Evolutionary conservation across 75 land plant species (phyloP), one percentile per base, ranked within the genome.

Genomic region (Adiantum capillusveneris): DNA sequence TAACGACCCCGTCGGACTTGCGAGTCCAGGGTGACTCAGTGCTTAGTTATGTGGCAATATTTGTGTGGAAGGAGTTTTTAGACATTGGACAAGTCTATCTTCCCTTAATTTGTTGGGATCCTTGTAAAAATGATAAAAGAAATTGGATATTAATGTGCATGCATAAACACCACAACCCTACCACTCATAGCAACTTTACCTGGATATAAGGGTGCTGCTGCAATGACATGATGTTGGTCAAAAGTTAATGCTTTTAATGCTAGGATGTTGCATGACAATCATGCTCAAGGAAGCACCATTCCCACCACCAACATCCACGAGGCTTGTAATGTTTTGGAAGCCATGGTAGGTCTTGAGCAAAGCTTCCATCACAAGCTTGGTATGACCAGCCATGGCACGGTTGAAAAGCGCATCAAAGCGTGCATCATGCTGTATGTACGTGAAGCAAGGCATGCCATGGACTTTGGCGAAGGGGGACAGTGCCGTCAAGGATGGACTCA

Each of bases 271-370:
- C 27, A 25, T 53, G 12, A 68, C 66, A 22, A 88, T 84, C 55
- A 70, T 65, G 54, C 34, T 53, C 18, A 84, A 70, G 1, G 69
- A 55, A 36, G 72, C 64, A 12, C 84, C 94, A 9, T 60, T 25
- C 0, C 94, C 94, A 11, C 94, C 88, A 16, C 88, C 94, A 29
- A 88, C 84, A 61, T 88, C 94, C 26, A 88, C 85, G 37, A 88
- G 17, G 9, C 53, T 44, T 1, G 55, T 61, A 41, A 88, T 66
- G 19, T 66, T 77, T 13, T 77, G 64, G 27, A 88, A 84, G 0
- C 88, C 85, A 1, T 59, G 52, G 67, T 84, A 84, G 2, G 24
- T 54, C 6, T 74, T 74, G 1, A 88, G 60, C 36, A 84, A 39
- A 27, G 71, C 68, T 50, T 63, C 67, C 81, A 81, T 88, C 46